Percentiles rank a stretch among this genome's conserved stretches.
These are phyloP conservation scores for Termitomyces sp. DNA, from an alignment of 768 basidiomycete genomes.

Conservation along the genomic window DNA sequence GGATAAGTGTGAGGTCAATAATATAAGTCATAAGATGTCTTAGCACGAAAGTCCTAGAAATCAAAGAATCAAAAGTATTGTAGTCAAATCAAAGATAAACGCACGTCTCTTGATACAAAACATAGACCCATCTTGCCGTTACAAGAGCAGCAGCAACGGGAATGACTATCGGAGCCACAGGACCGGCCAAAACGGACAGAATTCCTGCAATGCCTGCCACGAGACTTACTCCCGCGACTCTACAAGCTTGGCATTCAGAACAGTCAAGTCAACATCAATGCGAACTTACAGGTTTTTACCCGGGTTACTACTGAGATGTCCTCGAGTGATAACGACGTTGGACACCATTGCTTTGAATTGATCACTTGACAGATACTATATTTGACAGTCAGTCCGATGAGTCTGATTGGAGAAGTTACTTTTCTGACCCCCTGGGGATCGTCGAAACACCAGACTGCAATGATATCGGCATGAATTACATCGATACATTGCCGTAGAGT, in stretches of 20 bases:
- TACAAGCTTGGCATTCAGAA: background rate
- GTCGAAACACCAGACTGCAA: constrained; percentile 23
- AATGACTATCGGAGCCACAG: constrained; percentile 19
- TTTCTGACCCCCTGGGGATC: constrained; percentile 20
- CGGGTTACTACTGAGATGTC: background rate
- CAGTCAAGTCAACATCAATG: background rate
- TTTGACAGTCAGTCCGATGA: background rate
- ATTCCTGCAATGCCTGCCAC: constrained; percentile 16
- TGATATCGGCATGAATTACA: constrained; percentile 24
- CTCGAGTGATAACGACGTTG: constrained; percentile 10
- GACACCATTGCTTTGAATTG: constrained; percentile 19
- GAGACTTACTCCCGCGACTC: constrained; percentile 9
- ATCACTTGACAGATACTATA: constrained; percentile 15
- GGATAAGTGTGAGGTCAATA: constrained; percentile 19
- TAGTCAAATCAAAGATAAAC: background rate
- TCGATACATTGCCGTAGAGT: constrained; percentile 19
- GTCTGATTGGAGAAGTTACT: background rate
- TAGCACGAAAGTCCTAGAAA: constrained; percentile 11
- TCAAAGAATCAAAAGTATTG: background rate
- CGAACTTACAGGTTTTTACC: constrained; percentile 4
- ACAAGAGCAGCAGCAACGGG: constrained; percentile 18
- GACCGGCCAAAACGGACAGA: constrained; percentile 12
- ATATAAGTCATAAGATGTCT: constrained; percentile 19
- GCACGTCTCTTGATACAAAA: constrained; percentile 21
- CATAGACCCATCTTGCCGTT: constrained; percentile 18